These are phyloP conservation scores for Pseudoturritis turrita DNA, from an alignment of 345 rosid species.

Conservation along the genomic window DNA sequence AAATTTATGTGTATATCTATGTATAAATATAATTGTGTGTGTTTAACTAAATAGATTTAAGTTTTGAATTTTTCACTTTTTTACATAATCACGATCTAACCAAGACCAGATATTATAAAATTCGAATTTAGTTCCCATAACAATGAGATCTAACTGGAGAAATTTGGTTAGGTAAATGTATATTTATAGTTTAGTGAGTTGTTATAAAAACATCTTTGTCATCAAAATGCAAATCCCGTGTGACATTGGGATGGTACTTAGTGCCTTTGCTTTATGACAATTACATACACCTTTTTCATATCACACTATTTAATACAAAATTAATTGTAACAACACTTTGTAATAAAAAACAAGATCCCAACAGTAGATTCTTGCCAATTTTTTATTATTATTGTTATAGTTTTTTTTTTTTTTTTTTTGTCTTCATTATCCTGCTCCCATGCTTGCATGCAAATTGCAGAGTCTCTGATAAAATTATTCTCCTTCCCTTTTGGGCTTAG, in stretches of 20 bases:
- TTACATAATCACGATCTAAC: too few relatives aligned
- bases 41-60: background rate
- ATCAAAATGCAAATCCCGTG: constrained; percentile 14
- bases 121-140: background rate
- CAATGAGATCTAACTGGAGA: background rate
- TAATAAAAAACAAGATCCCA: background rate
- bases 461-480: background rate
- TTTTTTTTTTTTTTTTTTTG: background rate
- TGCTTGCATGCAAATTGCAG: constrained; percentile 25
- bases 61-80: background rate
- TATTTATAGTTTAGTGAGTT: background rate
- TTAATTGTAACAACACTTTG: background rate
- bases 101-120: too few relatives aligned
- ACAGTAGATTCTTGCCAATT: background rate
- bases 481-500: constrained; percentile 1
- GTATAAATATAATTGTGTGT: background rate
- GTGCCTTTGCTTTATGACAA: constrained; percentile 15
- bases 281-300: constrained; percentile 11
- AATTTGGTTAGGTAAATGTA: background rate
- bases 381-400: background rate
- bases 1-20: background rate
- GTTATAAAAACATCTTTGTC: background rate
- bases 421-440: constrained; percentile 11
- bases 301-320: background rate
- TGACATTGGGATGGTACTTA: background rate